Conservation (phyloP, 2,329 filamentous ascomycete species). For the Botrytis deweyae region DNA sequence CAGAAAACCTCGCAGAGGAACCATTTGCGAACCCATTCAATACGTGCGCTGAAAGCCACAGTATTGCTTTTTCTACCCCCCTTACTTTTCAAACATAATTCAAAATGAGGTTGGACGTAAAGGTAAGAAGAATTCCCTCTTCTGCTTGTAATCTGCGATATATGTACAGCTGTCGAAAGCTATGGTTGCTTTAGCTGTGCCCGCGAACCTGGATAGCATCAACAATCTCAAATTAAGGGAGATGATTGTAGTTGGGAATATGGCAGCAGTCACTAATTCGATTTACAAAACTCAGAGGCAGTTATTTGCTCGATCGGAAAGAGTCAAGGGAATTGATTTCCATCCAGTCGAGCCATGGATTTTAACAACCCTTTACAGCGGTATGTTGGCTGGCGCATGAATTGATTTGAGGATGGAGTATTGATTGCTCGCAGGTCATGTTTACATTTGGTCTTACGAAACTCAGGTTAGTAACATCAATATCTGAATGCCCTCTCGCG, state of each 20-base stretch:
- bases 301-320: conserved; percentile 85
- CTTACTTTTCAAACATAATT: conserved; percentile 25
- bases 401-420: conserved; percentile 18
- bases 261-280: conserved; percentile 39
- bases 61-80: conserved; percentile 25
- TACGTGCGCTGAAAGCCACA: conserved; percentile 30
- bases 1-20: conserved; percentile 20
- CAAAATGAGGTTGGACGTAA: conserved; percentile 59
- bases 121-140: conserved; percentile 45
- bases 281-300: conserved; percentile 60
- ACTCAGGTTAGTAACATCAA: conserved; percentile 58
- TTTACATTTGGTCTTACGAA: conserved; percentile 99
- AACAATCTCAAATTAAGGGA: conserved; percentile 31
- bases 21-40: conserved; percentile 23
- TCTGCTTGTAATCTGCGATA: conserved; percentile 9
- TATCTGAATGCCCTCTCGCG: background rate
- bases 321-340: conserved; percentile 97
- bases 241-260: conserved; percentile 27
- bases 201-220: conserved; percentile 14
- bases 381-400: conserved; percentile 50
- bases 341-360: conserved; percentile 97
- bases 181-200: conserved; percentile 18
- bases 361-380: conserved; percentile 93
- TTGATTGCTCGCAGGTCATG: conserved; percentile 67
- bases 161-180: background rate